Evolutionary conservation across 1,284 basidiomycete species (phyloP), one percentile per base, ranked within the genome.

Genomic region (Inonotus obliquus): DNA sequence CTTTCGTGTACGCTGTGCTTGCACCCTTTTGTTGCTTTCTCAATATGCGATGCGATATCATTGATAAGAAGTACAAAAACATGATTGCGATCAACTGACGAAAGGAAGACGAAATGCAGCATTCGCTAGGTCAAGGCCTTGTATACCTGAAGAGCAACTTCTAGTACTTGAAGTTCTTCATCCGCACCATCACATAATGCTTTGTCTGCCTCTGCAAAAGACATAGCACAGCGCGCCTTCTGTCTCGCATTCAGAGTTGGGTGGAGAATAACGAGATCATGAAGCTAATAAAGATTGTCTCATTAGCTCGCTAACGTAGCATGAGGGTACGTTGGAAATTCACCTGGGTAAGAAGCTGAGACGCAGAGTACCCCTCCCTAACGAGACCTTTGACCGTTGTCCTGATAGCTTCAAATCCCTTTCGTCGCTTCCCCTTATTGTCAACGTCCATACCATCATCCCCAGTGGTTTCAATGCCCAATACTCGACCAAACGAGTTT

Each of bases 171-270:
- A 41, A 99, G 77, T 74, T 98, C 95, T 74, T 99, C 97, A 69
- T 99, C 96, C n/a, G 93, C 96, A 1, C 97, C 97, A 69, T 99
- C 96, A 65, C 91, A 94, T 48, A 99, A 77, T 0, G 92, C 93
- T 74, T 99, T 98, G 78, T 99, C 97, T 41, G 94, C 94, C 72
- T 96, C 94, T 2, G 95, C 96, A 65, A 99, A 89, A 7, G 87
- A 85, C 19, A 98, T 76, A 0, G 92, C 92, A 65, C 91, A 91
- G 32, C 79, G 78, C 1, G 93, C 84, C 74, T 99, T 99, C 66
- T 92, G 88, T 45, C 86, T 82, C 13, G 92, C 87, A 39, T 85
- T 84, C 62, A 99, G 76, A 0, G 87, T 85, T 0, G 91, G 89
- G 71, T 98, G 89, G 5, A 85, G 79, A 52, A 97, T 84, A 60